Evolutionary conservation across 2,329 filamentous ascomycete genomes (phyloP), one percentile per base, ranked within the genome.

Genomic region (Exophiala mesophila): DNA sequence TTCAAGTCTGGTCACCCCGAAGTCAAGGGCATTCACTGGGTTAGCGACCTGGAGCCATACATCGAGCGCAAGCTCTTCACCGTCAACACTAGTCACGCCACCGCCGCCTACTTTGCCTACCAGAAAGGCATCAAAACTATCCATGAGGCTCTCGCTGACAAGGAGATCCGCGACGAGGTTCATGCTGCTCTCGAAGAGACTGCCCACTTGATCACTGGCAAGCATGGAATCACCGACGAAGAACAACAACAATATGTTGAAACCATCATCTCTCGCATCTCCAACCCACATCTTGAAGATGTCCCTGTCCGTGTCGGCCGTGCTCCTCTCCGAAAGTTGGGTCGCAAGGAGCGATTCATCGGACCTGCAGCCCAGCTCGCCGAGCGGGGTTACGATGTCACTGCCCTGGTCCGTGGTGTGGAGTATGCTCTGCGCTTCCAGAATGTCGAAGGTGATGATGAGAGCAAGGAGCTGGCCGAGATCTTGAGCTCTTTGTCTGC

Each of bases 11-110:
- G 75, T 40, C 76, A 78, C 55, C 89, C 88, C 4, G 68, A 78
- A 13, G 90, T 98, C 59, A 68, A 92, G 54, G 90, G 89, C 47
- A 83, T 97, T 63, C 85, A 94, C 71, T 96, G 87, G 80, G 92
- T 97, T 46, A 81, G 88, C 53, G 77, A 97, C 69, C 80, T 98
- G 20, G 77, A 82, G 62, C 92, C 92, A 44, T 98, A 90, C 72
- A 97, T 98, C 59, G 92, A 98, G 80, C 89, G 92, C 67, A 98
- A 98, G 78, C 82, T 98, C 53, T 98, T 89, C 76, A 98, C 92
- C 16, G 90, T 98, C 77, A 98, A 98, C 78, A 98, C 92, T 16
- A 85, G 88, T 42, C 92, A 98, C 64, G 92, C 92, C 47, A 94
- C 90, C 5, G 89, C 89, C 15, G 90, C 92, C 47, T 97, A 97